These are phyloP conservation scores for Fraxinus quadrangulata DNA, from an alignment of 257 asterid genomes.

Conservation along the genomic window DNA sequence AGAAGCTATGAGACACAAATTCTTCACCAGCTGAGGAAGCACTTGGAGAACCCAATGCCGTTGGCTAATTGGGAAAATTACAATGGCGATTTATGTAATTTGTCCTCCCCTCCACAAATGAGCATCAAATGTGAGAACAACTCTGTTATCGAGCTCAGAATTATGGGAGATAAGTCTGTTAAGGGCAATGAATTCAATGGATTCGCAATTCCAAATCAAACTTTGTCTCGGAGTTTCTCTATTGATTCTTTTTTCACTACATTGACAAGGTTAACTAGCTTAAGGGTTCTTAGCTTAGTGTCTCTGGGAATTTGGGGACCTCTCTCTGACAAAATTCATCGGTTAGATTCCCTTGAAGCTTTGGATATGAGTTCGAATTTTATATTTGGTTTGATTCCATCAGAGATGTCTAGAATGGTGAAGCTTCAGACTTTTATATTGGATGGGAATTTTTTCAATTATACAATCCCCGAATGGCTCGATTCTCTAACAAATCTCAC, in stretches of 20 bases:
- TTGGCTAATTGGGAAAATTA: slow-evolving; percentile 57
- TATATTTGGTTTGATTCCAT: slow-evolving; percentile 75
- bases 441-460: slow-evolving; percentile 80
- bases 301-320: slow-evolving; percentile 95
- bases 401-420: slow-evolving; percentile 68
- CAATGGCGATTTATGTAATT: slow-evolving; percentile 60
- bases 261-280: slow-evolving; percentile 66
- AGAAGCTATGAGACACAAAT: slow-evolving; percentile 66
- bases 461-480: slow-evolving; percentile 76
- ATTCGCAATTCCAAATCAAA: slow-evolving; percentile 56
- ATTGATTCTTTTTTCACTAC: slow-evolving; percentile 87
- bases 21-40: slow-evolving; percentile 90
- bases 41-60: slow-evolving; percentile 67
- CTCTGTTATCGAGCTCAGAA: slow-evolving; percentile 79
- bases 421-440: slow-evolving; percentile 64
- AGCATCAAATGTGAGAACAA: slow-evolving; percentile 65
- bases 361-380: slow-evolving; percentile 88
- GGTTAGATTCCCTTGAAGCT: slow-evolving; percentile 67
- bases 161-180: slow-evolving; percentile 65
- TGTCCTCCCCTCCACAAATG: slow-evolving; percentile 59
- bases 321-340: slow-evolving; percentile 74
- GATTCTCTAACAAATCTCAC: slow-evolving; percentile 71
- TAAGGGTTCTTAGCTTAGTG: slow-evolving; percentile 73
- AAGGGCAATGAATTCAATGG: slow-evolving; percentile 61
- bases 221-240: slow-evolving; percentile 71